phyloP scores from a whole-genome alignment of 2,329 filamentous ascomycete genomes.

The Epichloe hybrida region DNA sequence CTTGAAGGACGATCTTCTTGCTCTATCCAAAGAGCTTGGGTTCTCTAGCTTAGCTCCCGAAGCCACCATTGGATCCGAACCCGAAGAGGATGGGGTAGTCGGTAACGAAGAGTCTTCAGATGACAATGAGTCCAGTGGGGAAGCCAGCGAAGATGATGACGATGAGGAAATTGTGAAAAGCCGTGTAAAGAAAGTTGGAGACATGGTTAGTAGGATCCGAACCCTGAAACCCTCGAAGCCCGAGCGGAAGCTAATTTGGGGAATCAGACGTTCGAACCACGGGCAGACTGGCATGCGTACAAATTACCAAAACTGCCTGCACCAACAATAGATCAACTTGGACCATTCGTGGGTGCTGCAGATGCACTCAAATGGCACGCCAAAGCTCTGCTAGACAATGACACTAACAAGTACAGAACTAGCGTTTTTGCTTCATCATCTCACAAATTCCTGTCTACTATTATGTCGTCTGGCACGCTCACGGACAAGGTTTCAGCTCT shows the following conservation, averaged over 20 bases:
- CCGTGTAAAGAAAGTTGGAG: constrained; percentile 16
- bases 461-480: constrained; percentile 91
- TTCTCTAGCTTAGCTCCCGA: constrained; percentile 21
- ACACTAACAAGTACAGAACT: constrained; percentile 61
- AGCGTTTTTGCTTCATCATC: constrained; percentile 71
- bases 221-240: neutral
- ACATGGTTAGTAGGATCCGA: constrained; percentile 19
- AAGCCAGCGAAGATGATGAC: constrained; percentile 18
- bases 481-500: constrained; percentile 94
- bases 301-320: constrained; percentile 29
- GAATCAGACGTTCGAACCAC: constrained; percentile 40
- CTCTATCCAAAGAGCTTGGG: constrained; percentile 26
- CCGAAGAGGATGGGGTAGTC: constrained; percentile 20
- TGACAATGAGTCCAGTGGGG: constrained; percentile 15
- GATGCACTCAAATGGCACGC: constrained; percentile 54
- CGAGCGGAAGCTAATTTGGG: constrained; percentile 19
- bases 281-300: constrained; percentile 42
- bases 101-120: constrained; percentile 14
- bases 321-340: constrained; percentile 31
- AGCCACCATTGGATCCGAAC: constrained; percentile 24
- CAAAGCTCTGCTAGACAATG: constrained; percentile 58
- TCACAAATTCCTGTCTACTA: constrained; percentile 91
- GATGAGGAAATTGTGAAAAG: constrained; percentile 15
- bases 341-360: constrained; percentile 29
- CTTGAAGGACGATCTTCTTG: constrained; percentile 22